Conservation (phyloP, 192 early-diverging fungal genomes). For the Podila epicladia region DNA sequence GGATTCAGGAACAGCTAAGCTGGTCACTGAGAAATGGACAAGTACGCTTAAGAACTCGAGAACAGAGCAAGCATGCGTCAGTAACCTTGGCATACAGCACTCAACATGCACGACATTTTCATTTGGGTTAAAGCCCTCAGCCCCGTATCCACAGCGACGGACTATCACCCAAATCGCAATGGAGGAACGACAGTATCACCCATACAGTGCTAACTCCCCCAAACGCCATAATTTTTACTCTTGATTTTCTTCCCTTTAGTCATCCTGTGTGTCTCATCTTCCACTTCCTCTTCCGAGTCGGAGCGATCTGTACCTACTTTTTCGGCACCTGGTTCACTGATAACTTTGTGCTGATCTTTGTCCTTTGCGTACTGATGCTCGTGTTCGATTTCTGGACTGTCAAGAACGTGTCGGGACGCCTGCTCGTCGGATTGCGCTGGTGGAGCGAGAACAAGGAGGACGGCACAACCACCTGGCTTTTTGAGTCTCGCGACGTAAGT, state of each 20-base stretch:
- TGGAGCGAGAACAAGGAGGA: slow-evolving; percentile 99
- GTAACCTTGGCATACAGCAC: background rate
- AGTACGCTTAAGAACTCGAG: background rate
- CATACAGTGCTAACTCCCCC: background rate
- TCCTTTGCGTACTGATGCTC: slow-evolving; percentile 89
- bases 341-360: slow-evolving; percentile 92
- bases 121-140: background rate
- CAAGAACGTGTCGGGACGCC: slow-evolving; percentile 96
- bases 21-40: too few species aligned
- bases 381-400: slow-evolving; percentile 99
- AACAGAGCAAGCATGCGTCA: background rate
- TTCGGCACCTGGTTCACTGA: slow-evolving; percentile 84
- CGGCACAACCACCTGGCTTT: slow-evolving; percentile 95
- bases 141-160: background rate
- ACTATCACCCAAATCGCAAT: background rate
- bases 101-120: too few species aligned
- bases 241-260: slow-evolving; percentile 45
- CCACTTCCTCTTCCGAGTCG: slow-evolving; percentile 86
- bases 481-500: slow-evolving; percentile 90
- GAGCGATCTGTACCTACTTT: slow-evolving; percentile 87
- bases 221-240: background rate
- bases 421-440: slow-evolving; percentile 98
- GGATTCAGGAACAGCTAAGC: too few species aligned
- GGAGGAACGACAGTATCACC: background rate
- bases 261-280: slow-evolving; percentile 94